phyloP scores from a whole-genome alignment of 306 rosid genomes.

The Senna tora region DNA sequence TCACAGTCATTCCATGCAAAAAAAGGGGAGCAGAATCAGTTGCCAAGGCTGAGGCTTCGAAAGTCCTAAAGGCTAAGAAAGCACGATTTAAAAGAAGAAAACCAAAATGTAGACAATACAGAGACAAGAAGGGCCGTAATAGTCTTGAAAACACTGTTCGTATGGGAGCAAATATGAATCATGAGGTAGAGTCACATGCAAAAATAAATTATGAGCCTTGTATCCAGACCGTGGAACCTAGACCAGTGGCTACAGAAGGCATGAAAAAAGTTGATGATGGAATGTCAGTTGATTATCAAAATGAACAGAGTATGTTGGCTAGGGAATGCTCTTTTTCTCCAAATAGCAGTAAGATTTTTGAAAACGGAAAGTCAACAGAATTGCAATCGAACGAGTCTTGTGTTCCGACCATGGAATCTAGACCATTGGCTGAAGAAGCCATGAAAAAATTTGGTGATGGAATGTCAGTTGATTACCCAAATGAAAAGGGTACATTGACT shows the following conservation, averaged over 20 bases:
- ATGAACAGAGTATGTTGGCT: slow-evolving; percentile 37
- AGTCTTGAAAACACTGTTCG: slow-evolving; percentile 25
- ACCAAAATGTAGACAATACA: slow-evolving; percentile 46
- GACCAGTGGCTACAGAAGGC: slow-evolving; percentile 36
- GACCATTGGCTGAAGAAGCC: slow-evolving; percentile 33
- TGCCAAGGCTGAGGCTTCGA: slow-evolving; percentile 36
- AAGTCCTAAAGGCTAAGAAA: slow-evolving; percentile 56
- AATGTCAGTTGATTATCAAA: slow-evolving; percentile 28
- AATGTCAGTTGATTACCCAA: slow-evolving; percentile 23
- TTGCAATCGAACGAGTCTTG: slow-evolving; percentile 12
- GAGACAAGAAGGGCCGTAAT: slow-evolving; percentile 34
- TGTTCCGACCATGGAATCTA: slow-evolving; percentile 27
- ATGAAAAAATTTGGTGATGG: slow-evolving; percentile 37
- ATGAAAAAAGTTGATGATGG: slow-evolving; percentile 35
- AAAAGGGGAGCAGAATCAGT: slow-evolving; percentile 52
- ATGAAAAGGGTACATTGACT: slow-evolving; percentile 37
- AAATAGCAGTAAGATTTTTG: slow-evolving; percentile 21
- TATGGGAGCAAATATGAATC: slow-evolving; percentile 24
- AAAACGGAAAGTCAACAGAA: slow-evolving; percentile 43
- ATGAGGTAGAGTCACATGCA: slow-evolving; percentile 22
- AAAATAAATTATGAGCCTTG: slow-evolving; percentile 30
- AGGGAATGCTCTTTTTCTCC: slow-evolving; percentile 35
- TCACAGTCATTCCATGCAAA: slow-evolving; percentile 79
- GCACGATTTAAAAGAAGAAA: slow-evolving; percentile 53
- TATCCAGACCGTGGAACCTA: slow-evolving; percentile 26